These are phyloP conservation scores for Monosporascus sp. DNA, from an alignment of 2,329 filamentous ascomycete genomes.

Conservation along the genomic window DNA sequence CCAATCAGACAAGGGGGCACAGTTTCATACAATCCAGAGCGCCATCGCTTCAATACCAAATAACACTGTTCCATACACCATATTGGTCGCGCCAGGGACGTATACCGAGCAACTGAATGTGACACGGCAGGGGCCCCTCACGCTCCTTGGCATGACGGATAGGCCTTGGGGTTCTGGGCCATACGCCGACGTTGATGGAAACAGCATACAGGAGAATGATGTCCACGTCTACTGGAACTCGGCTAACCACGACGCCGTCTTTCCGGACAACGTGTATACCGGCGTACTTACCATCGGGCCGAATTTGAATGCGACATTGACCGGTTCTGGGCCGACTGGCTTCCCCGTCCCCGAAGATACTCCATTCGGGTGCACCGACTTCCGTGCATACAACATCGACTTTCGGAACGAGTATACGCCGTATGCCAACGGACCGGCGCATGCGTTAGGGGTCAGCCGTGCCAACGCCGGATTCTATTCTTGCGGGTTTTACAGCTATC, in stretches of 20 bases:
- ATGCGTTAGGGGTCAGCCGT: slow-evolving; percentile 56
- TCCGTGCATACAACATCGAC: slow-evolving; percentile 63
- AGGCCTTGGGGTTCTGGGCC: slow-evolving; percentile 26
- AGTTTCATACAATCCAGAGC: slow-evolving; percentile 34
- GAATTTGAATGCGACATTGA: slow-evolving; percentile 57
- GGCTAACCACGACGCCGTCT: slow-evolving; percentile 43
- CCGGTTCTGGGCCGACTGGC: slow-evolving; percentile 57
- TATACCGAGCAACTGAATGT: slow-evolving; percentile 64
- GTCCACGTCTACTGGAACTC: slow-evolving; percentile 56
- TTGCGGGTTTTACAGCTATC: slow-evolving; percentile 62
- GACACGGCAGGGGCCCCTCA: slow-evolving; percentile 56
- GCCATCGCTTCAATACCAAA: slow-evolving; percentile 36
- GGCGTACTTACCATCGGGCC: slow-evolving; percentile 59
- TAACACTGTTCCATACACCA: slow-evolving; percentile 42
- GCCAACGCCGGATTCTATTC: slow-evolving; percentile 65
- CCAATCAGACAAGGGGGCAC: slow-evolving; percentile 26
- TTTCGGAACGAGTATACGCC: slow-evolving; percentile 56
- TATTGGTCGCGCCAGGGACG: slow-evolving; percentile 55
- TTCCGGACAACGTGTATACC: slow-evolving; percentile 58
- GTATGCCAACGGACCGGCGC: slow-evolving; percentile 47
- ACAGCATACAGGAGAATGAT: slow-evolving; percentile 33
- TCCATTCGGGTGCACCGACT: slow-evolving; percentile 59
- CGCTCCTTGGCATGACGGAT: slow-evolving; percentile 55
- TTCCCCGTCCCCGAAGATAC: slow-evolving; percentile 55
- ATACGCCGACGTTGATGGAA: slow-evolving; percentile 38